phyloP scores from a whole-genome alignment of 345 rosid species.

The Abelmoschus esculentus region DNA sequence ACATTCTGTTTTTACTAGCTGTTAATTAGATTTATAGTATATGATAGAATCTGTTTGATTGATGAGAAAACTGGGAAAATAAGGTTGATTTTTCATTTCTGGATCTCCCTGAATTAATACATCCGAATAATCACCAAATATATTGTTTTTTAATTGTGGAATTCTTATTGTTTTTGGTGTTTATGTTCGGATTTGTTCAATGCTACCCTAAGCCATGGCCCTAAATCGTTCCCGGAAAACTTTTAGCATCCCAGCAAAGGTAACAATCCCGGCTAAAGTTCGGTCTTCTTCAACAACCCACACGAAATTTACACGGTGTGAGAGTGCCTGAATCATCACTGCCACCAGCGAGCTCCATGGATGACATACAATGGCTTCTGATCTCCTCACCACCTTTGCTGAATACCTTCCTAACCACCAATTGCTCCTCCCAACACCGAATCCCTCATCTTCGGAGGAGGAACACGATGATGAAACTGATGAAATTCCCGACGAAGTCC shows the following conservation, averaged over 20 bases:
- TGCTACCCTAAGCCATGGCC: not conserved
- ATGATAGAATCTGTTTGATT: not conserved
- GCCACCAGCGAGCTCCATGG: constrained; percentile 58
- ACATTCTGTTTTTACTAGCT: not conserved
- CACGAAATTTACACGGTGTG: constrained; percentile 39
- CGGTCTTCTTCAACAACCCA: constrained; percentile 58
- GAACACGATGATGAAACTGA: constrained; percentile 19
- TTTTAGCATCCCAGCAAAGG: constrained; percentile 38
- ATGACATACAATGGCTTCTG: constrained; percentile 40
- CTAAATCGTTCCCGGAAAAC: constrained; percentile 43
- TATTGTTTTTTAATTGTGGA: not conserved
- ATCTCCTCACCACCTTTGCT: constrained; percentile 25
- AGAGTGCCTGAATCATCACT: constrained; percentile 57
- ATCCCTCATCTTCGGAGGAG: constrained; percentile 42
- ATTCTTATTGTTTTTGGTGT: not conserved
- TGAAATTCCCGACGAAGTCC: constrained; percentile 9
- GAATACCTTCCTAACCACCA: constrained; percentile 22
- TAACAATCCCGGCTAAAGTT: constrained; percentile 42
- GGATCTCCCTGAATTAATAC: not conserved
- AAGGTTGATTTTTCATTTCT: not conserved
- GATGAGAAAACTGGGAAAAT: too few species aligned
- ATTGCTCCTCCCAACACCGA: constrained; percentile 16
- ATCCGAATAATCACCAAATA: not conserved
- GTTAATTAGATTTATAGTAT: not conserved
- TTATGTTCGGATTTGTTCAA: not conserved